These are phyloP conservation scores for Ambrosia hybrid DNA, from an alignment of 140 eudicot genomes.

Conservation along the genomic window DNA sequence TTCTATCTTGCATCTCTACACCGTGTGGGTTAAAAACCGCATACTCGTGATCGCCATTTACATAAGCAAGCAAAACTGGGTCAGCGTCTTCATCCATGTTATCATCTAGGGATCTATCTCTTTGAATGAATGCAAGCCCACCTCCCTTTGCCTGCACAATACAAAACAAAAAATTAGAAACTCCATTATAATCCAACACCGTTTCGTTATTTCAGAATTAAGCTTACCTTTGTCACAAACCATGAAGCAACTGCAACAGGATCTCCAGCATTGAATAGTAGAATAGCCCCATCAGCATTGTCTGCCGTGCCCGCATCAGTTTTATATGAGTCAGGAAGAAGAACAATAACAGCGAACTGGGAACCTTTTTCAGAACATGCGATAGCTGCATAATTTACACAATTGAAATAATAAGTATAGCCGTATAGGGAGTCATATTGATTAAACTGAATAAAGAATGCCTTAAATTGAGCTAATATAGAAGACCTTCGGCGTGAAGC, in stretches of 20 bases:
- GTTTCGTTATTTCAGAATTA: not conserved
- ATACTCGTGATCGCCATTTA: slow-evolving; percentile 62
- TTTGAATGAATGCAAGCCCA: slow-evolving; percentile 54
- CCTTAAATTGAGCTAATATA: not conserved
- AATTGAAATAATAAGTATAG: not conserved
- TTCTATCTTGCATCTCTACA: slow-evolving; percentile 27
- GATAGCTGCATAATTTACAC: slow-evolving; percentile 57
- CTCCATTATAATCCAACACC: not conserved
- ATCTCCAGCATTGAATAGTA: slow-evolving; percentile 57
- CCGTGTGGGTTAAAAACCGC: slow-evolving; percentile 62
- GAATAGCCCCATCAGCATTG: slow-evolving; percentile 47
- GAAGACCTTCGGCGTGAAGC: slow-evolving; percentile 69
- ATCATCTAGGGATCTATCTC: slow-evolving; percentile 33
- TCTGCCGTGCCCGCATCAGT: slow-evolving; percentile 21
- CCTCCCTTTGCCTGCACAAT: slow-evolving; percentile 71
- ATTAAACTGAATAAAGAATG: slow-evolving; percentile 8
- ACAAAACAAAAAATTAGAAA: not conserved
- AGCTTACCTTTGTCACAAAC: slow-evolving; percentile 77
- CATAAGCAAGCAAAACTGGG: slow-evolving; percentile 50
- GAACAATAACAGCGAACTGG: slow-evolving; percentile 71
- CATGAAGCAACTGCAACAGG: slow-evolving; percentile 77
- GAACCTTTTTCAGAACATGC: slow-evolving; percentile 53
- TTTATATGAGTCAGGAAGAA: slow-evolving; percentile 44
- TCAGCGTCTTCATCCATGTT: slow-evolving; percentile 34
- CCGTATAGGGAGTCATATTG: not conserved